Conservation (phyloP, 495 filamentous ascomycete genomes). For the Talaromyces thailandensis region DNA sequence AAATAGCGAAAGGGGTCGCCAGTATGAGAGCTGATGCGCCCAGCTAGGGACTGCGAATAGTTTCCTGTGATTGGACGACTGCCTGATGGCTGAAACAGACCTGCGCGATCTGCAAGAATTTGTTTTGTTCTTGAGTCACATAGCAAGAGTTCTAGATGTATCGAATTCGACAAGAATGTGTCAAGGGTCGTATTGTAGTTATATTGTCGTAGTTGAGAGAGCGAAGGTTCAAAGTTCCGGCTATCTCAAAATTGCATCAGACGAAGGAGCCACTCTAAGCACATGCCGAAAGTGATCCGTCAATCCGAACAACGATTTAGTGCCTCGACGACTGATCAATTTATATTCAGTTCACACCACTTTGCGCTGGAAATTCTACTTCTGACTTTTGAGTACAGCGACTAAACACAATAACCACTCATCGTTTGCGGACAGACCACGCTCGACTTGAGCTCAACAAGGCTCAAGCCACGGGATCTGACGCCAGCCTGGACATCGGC, state of each 20-base stretch:
- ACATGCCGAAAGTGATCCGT: constrained; percentile 3
- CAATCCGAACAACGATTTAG: neutral
- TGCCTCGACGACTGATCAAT: neutral
- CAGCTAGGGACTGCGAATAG: neutral
- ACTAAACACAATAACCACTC: neutral
- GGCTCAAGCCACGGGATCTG: constrained; percentile 1
- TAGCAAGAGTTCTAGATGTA: neutral
- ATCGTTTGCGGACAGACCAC: neutral
- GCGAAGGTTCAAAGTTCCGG: constrained; percentile 1
- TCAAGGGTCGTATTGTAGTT: neutral
- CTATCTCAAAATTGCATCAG: constrained; percentile 1
- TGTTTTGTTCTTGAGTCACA: neutral
- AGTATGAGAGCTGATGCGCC: neutral
- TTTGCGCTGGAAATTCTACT: neutral
- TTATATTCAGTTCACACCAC: neutral
- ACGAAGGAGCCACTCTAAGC: neutral
- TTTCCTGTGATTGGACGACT: neutral
- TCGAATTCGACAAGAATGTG: neutral
- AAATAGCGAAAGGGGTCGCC: neutral
- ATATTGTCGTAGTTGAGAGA: neutral
- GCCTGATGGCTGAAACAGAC: neutral
- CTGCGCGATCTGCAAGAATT: neutral
- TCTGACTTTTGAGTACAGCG: neutral
- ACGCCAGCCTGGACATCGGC: neutral
- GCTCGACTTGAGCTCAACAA: neutral